These are phyloP conservation scores for Cyclotella baltica DNA, from an alignment of 108 stramenopile genomes.

Conservation along the genomic window DNA sequence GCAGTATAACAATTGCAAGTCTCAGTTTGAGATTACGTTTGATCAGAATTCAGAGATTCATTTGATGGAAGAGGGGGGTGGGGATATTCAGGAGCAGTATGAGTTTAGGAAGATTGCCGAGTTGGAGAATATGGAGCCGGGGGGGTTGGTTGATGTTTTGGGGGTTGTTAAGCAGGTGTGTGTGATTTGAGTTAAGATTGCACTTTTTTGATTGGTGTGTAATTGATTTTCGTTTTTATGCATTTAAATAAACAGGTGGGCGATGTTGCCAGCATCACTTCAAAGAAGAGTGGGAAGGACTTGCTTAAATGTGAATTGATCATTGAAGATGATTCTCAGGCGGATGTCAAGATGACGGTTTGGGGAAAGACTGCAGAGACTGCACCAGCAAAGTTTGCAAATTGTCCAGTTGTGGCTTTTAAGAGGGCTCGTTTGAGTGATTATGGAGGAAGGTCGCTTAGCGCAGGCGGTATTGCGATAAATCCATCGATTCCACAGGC, in stretches of 20 bases:
- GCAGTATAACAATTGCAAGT: constrained; percentile 93
- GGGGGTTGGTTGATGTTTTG: constrained; percentile 82
- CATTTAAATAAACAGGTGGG: too few species aligned
- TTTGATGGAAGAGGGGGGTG: constrained; percentile 67
- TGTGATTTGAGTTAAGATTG: too few species aligned
- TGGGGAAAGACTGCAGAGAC: constrained; percentile 83
- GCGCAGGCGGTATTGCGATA: constrained; percentile 52
- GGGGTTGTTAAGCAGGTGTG: constrained; percentile 86
- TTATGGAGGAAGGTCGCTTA: constrained; percentile 83
- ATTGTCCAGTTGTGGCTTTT: constrained; percentile 85
- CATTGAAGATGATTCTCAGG: constrained; percentile 90
- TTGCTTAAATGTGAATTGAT: constrained; percentile 90
- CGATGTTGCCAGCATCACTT: constrained; percentile 67
- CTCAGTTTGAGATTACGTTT: constrained; percentile 94
- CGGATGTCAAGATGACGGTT: constrained; percentile 87
- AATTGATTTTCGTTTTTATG: too few species aligned
- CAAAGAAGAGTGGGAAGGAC: constrained; percentile 88
- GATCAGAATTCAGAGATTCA: constrained; percentile 90
- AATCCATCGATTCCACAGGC: constrained; percentile 69
- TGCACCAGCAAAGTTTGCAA: constrained; percentile 58
- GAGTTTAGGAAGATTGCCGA: constrained; percentile 82
- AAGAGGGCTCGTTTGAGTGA: constrained; percentile 89
- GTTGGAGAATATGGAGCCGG: constrained; percentile 70
- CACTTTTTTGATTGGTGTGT: too few species aligned
- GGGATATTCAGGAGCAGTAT: constrained; percentile 75